phyloP scores from a whole-genome alignment of 2,329 filamentous ascomycete genomes.

The Bertia moriformis region DNA sequence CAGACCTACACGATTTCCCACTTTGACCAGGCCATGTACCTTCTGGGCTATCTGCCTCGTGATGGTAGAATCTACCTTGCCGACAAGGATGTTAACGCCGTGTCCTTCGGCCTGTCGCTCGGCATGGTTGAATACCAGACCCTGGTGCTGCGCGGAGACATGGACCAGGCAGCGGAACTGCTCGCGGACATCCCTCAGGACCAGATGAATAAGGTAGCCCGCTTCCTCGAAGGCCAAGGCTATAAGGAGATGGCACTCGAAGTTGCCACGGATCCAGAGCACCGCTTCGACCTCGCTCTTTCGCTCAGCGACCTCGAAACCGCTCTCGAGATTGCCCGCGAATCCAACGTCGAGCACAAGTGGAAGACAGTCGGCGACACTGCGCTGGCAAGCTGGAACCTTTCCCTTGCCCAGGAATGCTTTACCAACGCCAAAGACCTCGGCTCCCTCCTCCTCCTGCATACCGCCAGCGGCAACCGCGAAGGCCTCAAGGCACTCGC shows the following conservation, averaged over 20 bases:
- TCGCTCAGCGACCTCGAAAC: constrained; percentile 70
- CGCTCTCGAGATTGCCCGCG: constrained; percentile 68
- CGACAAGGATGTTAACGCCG: constrained; percentile 87
- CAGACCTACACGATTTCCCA: constrained; percentile 96
- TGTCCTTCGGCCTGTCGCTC: constrained; percentile 80
- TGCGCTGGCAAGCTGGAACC: constrained; percentile 73
- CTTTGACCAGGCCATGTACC: constrained; percentile 89
- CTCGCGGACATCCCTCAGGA: constrained; percentile 74
- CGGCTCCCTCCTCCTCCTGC: constrained; percentile 73
- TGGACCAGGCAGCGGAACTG: constrained; percentile 79
- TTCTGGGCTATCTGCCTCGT: constrained; percentile 85
- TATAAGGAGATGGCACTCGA: constrained; percentile 92
- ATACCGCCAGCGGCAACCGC: constrained; percentile 71
- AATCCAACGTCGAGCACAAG: constrained; percentile 83
- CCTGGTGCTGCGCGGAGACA: constrained; percentile 78
- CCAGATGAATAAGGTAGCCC: constrained; percentile 94
- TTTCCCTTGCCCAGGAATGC: constrained; percentile 79
- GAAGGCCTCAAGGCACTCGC: constrained; percentile 62
- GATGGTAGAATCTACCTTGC: constrained; percentile 91
- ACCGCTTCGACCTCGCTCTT: constrained; percentile 88
- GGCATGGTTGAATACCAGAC: constrained; percentile 95
- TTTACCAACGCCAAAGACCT: constrained; percentile 83
- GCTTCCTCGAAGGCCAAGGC: constrained; percentile 92
- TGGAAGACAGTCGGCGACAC: constrained; percentile 97
- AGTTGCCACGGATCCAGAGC: constrained; percentile 85